Base-by-base conservation (phyloP, 768 basidiomycete species). In the Suillus paluster region DNA sequence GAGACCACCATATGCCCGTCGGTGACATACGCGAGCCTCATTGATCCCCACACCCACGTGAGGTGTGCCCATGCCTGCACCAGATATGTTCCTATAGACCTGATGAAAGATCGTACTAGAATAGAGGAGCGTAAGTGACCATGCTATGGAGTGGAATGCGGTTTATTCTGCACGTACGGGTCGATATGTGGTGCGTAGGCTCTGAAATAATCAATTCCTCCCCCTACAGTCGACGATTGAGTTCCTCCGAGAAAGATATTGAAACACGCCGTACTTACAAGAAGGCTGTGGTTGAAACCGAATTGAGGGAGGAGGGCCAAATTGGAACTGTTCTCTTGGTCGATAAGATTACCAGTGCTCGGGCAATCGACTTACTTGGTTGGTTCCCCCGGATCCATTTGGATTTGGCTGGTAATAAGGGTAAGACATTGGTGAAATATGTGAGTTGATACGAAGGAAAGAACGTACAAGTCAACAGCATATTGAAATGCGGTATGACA, bases 21-120 rank as follows among this genome's bases (percentile, higher is more conserved):
- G 79, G 72, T 92, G 89, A 84, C 83, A 90, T 61, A 83, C 79
- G 34, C 78, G 78, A 2, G 91, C 90, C 68, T 91, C 89, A 61
- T 85, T 73, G 23, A 80, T 72, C 27, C 85, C 84, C 21, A 86
- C 81, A 45, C 86, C 86, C 65, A 78, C 62, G 14, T 66, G 65
- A 6, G 63, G 45, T 44, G 52, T 44, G 7, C 63, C 63, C 30
- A 61, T 56, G 17, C 27, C 64, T 56, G 33, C 55, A 49, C 59
- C 52, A 23, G 54, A 48, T 1, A 75, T 64, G 57, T 57, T 72
- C 71, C 49, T 65, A 72, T 70, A 81, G 66, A 68, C 71, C 46
- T 74, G 73, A 58, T 80, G 72, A 68, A 76, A 82, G 9, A 81
- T 61, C 6, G 65, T 54, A 21, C 79, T 80, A 17, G 15, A n/a